Evolutionary conservation across 106 monocot genomes (phyloP).

Genomic region (Platanthera zijinensis): DNA sequence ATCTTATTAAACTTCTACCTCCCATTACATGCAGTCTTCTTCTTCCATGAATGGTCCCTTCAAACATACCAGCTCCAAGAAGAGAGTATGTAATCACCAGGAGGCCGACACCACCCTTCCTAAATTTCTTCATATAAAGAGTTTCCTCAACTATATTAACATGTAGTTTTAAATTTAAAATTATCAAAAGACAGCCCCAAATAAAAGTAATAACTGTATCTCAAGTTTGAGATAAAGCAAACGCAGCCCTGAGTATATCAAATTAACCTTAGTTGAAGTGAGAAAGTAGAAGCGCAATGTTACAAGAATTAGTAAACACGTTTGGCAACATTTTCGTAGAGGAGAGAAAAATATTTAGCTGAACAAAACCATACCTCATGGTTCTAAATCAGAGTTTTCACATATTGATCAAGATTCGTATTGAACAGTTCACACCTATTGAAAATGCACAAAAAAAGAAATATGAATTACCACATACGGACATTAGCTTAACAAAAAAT

Average conservation of each 20-base stretch:
- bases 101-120: not conserved
- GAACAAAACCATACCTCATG: conserved; percentile 17
- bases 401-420: conserved; percentile 68
- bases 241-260: not conserved
- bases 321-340: not conserved
- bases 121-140: not conserved
- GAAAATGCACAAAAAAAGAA: not conserved
- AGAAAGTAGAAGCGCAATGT: not conserved
- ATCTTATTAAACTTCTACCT: no score
- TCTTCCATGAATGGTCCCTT: no score
- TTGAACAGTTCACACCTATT: conserved; percentile 70
- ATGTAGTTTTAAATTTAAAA: not conserved
- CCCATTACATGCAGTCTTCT: no score
- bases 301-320: not conserved
- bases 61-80: no score
- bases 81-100: no score
- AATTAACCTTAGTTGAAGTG: not conserved
- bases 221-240: not conserved
- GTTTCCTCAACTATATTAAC: not conserved
- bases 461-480: not conserved
- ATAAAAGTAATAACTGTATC: not conserved
- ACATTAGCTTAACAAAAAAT: not conserved
- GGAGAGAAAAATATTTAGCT: not conserved
- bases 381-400: conserved; percentile 61
- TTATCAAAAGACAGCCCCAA: not conserved